Conservation (phyloP, 179 eudicot species). For the Camellia oleifera region DNA sequence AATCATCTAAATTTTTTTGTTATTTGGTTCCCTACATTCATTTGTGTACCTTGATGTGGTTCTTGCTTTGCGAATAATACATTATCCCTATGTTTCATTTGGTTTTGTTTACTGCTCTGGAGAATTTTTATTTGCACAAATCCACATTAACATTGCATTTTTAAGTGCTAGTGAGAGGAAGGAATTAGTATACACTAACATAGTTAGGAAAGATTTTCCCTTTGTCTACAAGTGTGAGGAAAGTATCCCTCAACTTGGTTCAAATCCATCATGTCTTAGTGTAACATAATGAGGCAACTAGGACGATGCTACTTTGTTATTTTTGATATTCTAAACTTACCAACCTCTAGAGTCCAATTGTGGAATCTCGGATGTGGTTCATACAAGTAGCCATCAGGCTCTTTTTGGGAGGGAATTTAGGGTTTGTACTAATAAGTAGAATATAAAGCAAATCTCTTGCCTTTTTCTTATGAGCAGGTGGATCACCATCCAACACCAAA, state of each 20-base stretch:
- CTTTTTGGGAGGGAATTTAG: background rate
- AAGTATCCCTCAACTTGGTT: background rate
- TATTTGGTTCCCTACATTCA: background rate
- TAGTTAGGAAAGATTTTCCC: background rate
- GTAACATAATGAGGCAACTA: background rate
- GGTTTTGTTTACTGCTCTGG: background rate
- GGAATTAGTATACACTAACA: background rate
- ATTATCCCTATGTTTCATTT: background rate
- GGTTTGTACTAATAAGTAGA: background rate
- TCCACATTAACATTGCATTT: background rate
- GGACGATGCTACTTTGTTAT: background rate
- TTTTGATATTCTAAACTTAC: background rate
- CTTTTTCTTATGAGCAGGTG: slow-evolving; percentile 42
- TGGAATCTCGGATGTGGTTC: background rate
- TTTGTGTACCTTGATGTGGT: background rate
- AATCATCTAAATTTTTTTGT: background rate
- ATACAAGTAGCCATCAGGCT: background rate
- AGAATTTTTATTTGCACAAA: background rate
- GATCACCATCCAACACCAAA: slow-evolving; percentile 46
- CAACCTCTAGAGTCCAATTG: background rate
- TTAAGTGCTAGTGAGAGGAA: background rate
- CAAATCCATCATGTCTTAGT: background rate
- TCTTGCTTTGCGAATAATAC: background rate
- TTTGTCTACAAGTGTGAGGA: background rate
- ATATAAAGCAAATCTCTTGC: background rate